Evolutionary conservation across 2,329 filamentous ascomycete species (phyloP).

Genomic region (Microdochium paspali): DNA sequence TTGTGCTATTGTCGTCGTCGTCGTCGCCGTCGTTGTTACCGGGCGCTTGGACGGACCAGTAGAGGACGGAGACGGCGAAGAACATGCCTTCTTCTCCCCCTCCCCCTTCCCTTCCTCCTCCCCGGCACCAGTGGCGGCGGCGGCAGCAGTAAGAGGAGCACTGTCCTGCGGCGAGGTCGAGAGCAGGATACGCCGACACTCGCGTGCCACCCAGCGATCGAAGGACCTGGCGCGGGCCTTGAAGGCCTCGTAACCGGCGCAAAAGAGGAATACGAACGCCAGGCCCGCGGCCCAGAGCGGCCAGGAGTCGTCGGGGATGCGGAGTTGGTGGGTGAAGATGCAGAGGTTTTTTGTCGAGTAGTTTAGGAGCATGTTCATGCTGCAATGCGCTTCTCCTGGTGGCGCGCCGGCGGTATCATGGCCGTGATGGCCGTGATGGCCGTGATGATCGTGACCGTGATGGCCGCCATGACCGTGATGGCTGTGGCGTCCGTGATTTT

Average conservation of each 20-base stretch:
- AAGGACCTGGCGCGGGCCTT: neutral
- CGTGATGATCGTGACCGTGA: neutral
- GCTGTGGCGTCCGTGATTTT: neutral
- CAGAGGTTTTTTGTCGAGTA: neutral
- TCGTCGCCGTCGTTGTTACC: neutral
- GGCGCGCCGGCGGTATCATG: neutral
- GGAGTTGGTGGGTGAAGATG: neutral
- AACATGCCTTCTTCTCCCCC: neutral
- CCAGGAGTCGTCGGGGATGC: neutral
- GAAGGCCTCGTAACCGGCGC: neutral
- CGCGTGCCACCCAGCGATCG: neutral
- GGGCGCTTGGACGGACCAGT: too few species aligned
- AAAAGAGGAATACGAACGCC: neutral
- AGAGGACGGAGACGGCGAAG: neutral
- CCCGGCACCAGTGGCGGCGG: too few species aligned
- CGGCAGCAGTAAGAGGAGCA: too few species aligned
- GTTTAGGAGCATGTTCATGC: constrained; percentile 1
- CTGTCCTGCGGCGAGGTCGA: too few species aligned
- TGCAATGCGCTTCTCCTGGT: neutral
- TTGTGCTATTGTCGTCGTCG: neutral
- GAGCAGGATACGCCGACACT: neutral
- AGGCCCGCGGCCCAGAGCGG: neutral
- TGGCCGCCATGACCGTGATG: neutral
- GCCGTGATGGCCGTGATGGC: neutral
- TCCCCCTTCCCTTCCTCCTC: neutral